Evolutionary conservation across 1,284 basidiomycete species (phyloP).

Genomic region (Ganoderma lingzhi): DNA sequence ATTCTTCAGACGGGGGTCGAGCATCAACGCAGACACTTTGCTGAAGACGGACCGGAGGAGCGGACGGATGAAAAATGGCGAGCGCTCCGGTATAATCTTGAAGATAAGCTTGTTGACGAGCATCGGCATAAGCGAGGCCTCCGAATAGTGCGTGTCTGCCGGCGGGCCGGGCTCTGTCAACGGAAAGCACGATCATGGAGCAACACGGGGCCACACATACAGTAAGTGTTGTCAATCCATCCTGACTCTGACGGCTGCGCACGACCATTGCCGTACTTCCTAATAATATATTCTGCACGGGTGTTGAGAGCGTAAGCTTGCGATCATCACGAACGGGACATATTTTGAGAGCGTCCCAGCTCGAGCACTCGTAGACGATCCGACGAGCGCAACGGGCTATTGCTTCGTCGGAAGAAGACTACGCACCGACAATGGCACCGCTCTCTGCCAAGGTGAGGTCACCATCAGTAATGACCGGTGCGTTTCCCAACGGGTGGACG

Average conservation of each 20-base stretch:
- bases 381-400: constrained; percentile 2
- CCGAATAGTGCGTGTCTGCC: constrained; percentile 49
- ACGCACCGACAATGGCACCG: constrained; percentile 45
- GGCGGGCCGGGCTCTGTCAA: not conserved
- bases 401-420: not conserved
- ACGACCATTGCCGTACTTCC: constrained; percentile 52
- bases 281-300: constrained; percentile 45
- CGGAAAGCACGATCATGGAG: not conserved
- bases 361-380: not conserved
- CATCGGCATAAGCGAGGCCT: constrained; percentile 50
- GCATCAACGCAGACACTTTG: constrained; percentile 29
- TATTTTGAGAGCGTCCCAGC: constrained; percentile 6
- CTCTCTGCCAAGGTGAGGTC: constrained; percentile 45
- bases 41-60: constrained; percentile 37
- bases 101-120: constrained; percentile 44
- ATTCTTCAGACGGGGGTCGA: constrained; percentile 38
- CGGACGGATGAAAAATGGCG: constrained; percentile 45
- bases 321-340: not conserved
- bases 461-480: constrained; percentile 47
- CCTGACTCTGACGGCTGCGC: constrained; percentile 46
- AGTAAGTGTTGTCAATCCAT: constrained; percentile 49
- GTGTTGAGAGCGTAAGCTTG: constrained; percentile 8
- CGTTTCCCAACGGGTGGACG: constrained; percentile 43
- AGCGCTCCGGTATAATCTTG: constrained; percentile 37
- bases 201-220: constrained; percentile 29